These are phyloP conservation scores for Pestalotiopsis sp. DNA, from an alignment of 2,329 filamentous ascomycete genomes.

Conservation along the genomic window DNA sequence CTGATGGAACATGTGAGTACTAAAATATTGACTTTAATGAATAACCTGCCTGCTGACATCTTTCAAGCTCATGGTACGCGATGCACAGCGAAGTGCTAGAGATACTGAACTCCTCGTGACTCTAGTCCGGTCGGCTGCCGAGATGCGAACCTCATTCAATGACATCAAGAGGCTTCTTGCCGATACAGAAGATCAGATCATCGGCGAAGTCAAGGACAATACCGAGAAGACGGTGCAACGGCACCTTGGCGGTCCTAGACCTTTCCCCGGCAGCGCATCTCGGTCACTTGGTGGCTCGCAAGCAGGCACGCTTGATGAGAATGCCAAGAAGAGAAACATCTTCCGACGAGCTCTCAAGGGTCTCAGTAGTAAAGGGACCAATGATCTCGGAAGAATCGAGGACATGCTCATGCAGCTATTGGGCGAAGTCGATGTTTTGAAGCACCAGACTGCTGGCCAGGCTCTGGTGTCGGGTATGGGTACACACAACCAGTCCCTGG, in stretches of 20 bases:
- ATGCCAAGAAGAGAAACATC: slow-evolving; percentile 87
- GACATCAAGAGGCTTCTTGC: slow-evolving; percentile 92
- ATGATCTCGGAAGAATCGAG: slow-evolving; percentile 85
- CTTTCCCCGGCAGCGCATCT: slow-evolving; percentile 69
- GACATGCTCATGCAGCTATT: slow-evolving; percentile 91
- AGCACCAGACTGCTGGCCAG: slow-evolving; percentile 55
- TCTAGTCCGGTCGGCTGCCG: slow-evolving; percentile 87
- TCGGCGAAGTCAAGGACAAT: slow-evolving; percentile 83
- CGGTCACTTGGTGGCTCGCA: slow-evolving; percentile 61
- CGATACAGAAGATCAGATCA: slow-evolving; percentile 86
- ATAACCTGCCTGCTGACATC: slow-evolving; percentile 24
- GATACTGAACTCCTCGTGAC: slow-evolving; percentile 97
- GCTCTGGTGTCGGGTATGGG: slow-evolving; percentile 33
- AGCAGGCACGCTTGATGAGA: slow-evolving; percentile 56
- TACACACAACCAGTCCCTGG: slow-evolving; percentile 65
- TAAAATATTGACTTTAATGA: background rate
- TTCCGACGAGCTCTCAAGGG: slow-evolving; percentile 93
- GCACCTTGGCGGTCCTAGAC: slow-evolving; percentile 82
- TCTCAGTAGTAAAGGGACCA: slow-evolving; percentile 82
- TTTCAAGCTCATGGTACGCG: slow-evolving; percentile 80
- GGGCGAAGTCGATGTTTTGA: slow-evolving; percentile 85
- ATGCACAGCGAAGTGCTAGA: slow-evolving; percentile 92
- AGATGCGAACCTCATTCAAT: slow-evolving; percentile 96
- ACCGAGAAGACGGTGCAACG: slow-evolving; percentile 84
- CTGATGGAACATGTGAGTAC: slow-evolving; percentile 88